Conservation (phyloP, 192 early-diverging fungal species). For the Podila horticola region DNA sequence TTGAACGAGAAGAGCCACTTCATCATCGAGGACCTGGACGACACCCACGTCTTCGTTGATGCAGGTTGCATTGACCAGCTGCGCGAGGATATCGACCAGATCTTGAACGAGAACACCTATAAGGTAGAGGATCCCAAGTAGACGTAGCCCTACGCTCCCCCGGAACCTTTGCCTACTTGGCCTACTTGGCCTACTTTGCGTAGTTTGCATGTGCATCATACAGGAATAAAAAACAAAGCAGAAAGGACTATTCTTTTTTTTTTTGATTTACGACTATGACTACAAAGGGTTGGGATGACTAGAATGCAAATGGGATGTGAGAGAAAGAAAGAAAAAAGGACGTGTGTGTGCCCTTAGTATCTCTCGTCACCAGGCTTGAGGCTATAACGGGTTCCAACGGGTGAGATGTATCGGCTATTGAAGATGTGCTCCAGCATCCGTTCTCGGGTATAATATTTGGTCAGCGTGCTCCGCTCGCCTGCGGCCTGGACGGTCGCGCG, state of each 20-base stretch:
- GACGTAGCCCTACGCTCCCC: background rate
- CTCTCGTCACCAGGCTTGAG: constrained; percentile 47
- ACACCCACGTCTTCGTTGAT: constrained; percentile 83
- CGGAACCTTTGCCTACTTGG: background rate
- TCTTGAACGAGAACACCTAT: constrained; percentile 81
- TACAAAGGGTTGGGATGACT: too few relatives aligned
- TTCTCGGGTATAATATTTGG: constrained; percentile 45
- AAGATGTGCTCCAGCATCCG: constrained; percentile 46
- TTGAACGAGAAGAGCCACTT: constrained; percentile 74
- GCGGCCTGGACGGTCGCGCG: constrained; percentile 35
- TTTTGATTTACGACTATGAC: too few relatives aligned
- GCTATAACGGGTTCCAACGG: constrained; percentile 38
- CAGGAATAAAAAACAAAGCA: too few relatives aligned
- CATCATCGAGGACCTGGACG: constrained; percentile 88
- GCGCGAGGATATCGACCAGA: constrained; percentile 71
- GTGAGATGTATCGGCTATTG: constrained; percentile 44
- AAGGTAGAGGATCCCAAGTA: constrained; percentile 54
- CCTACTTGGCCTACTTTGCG: too few relatives aligned
- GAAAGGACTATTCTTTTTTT: too few relatives aligned
- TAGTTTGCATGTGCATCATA: too few relatives aligned
- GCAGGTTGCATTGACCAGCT: constrained; percentile 65
- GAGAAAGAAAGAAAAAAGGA: background rate
- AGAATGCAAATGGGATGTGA: too few relatives aligned
- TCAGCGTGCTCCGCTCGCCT: constrained; percentile 33
- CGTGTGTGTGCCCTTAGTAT: background rate